These are phyloP conservation scores for Cladosporium sp. DNA, from an alignment of 2,329 filamentous ascomycete species.

Conservation along the genomic window DNA sequence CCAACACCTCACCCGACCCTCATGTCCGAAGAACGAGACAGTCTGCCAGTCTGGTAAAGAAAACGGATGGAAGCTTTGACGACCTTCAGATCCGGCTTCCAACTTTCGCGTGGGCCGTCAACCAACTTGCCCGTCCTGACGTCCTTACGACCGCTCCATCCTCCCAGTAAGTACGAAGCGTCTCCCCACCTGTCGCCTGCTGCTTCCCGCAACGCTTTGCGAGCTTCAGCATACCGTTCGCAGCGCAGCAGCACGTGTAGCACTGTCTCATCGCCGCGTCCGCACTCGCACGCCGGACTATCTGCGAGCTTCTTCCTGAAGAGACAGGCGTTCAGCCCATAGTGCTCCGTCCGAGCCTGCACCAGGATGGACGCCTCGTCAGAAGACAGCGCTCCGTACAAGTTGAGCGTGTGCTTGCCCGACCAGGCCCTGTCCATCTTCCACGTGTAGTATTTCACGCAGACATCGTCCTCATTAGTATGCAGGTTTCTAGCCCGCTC, in stretches of 20 bases:
- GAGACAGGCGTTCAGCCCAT: conserved; percentile 3
- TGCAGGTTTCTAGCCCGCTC: not conserved
- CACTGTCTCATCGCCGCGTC: conserved; percentile 15
- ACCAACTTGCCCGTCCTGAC: conserved; percentile 15
- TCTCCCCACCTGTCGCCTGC: too few species aligned
- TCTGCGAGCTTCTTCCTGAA: conserved; percentile 18
- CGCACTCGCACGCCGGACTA: conserved; percentile 5
- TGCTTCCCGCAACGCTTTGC: not conserved
- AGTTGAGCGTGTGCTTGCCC: not conserved
- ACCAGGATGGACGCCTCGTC: not conserved
- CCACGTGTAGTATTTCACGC: not conserved
- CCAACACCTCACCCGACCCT: conserved; percentile 12
- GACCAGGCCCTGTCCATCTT: not conserved
- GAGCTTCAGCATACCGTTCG: not conserved
- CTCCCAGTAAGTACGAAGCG: too few species aligned
- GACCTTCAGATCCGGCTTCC: conserved; percentile 19
- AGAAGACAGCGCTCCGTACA: not conserved
- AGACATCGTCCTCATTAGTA: not conserved
- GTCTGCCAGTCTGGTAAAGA: conserved; percentile 16
- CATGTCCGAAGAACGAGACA: conserved; percentile 18
- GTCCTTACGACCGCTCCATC: too few species aligned
- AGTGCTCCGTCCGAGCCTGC: not conserved
- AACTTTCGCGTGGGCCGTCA: conserved; percentile 13
- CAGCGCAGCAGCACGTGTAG: conserved; percentile 17
- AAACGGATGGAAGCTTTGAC: conserved; percentile 15